These are phyloP conservation scores for Aspergillus conjunctus DNA, from an alignment of 495 filamentous ascomycete genomes.

Conservation along the genomic window DNA sequence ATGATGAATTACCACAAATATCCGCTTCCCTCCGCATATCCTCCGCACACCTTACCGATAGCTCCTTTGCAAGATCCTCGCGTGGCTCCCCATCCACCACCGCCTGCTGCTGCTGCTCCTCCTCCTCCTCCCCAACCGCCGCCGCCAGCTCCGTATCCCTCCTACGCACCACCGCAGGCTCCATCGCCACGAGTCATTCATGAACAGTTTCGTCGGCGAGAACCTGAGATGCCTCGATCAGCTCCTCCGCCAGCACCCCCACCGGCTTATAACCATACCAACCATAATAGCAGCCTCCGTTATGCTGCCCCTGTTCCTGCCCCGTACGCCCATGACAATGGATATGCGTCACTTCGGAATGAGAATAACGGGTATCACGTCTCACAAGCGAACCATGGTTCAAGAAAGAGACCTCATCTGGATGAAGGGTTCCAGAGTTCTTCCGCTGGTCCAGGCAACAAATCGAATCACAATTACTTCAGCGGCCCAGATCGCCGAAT, in stretches of 20 bases:
- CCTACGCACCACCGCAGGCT: slow-evolving; percentile 23
- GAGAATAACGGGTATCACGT: slow-evolving; percentile 26
- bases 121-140: slow-evolving; percentile 28
- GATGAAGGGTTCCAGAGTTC: slow-evolving; percentile 24
- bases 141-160: slow-evolving; percentile 22
- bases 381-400: slow-evolving; percentile 27
- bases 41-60: slow-evolving; percentile 11
- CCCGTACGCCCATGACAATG: slow-evolving; percentile 21
- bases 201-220: slow-evolving; percentile 29
- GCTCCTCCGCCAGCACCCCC: slow-evolving; percentile 5
- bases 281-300: neutral
- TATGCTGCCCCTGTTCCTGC: slow-evolving; percentile 27
- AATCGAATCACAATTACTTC: slow-evolving; percentile 20
- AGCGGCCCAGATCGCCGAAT: slow-evolving; percentile 26
- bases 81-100: slow-evolving; percentile 5
- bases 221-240: slow-evolving; percentile 34
- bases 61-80: slow-evolving; percentile 1
- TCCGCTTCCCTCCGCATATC: slow-evolving; percentile 19
- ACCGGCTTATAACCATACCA: slow-evolving; percentile 21
- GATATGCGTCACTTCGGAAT: slow-evolving; percentile 28
- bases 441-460: slow-evolving; percentile 30
- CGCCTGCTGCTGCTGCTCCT: slow-evolving; percentile 29
- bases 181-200: slow-evolving; percentile 17
- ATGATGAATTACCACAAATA: slow-evolving; percentile 23
- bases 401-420: slow-evolving; percentile 24